Evolutionary conservation across 495 filamentous ascomycete species (phyloP).

Genomic region (Podospora anserina): DNA sequence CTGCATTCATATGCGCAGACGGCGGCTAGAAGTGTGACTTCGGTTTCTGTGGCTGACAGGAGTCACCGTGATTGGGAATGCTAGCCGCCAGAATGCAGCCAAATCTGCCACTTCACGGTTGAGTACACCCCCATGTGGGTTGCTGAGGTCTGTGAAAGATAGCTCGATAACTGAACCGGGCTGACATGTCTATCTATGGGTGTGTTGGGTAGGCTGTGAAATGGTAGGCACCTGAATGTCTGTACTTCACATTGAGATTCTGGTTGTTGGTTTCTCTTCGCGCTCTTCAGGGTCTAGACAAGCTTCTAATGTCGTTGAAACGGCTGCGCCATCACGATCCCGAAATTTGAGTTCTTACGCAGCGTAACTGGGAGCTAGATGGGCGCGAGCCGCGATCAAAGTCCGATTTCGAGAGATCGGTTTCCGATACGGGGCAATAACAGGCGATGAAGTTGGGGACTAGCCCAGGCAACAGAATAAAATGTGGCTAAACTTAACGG

Average conservation of each 20-base stretch:
- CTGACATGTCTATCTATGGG: background rate
- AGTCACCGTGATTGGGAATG: constrained; percentile 15
- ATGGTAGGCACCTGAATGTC: background rate
- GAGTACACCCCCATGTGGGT: background rate
- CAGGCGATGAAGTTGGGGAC: constrained; percentile 6
- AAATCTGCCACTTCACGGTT: constrained; percentile 17
- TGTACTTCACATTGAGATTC: background rate
- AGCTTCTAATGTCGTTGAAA: background rate
- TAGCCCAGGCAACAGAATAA: constrained; percentile 22
- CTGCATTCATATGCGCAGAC: constrained; percentile 12
- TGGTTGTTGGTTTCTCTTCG: background rate
- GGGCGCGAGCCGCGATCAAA: constrained; percentile 1
- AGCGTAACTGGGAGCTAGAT: background rate
- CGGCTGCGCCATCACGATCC: constrained; percentile 9
- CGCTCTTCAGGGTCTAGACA: background rate
- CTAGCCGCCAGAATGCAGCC: constrained; percentile 29
- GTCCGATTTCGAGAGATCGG: constrained; percentile 23
- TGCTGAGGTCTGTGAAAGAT: background rate
- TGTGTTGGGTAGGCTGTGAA: background rate
- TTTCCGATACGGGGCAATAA: constrained; percentile 11
- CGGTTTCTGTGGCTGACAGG: background rate
- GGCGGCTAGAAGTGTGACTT: constrained; percentile 21
- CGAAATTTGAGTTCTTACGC: constrained; percentile 19
- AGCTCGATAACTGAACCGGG: background rate
- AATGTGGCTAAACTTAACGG: constrained; percentile 9